phyloP scores from a whole-genome alignment of 164 flowering plant genomes.

The Magnolia officinalis region DNA sequence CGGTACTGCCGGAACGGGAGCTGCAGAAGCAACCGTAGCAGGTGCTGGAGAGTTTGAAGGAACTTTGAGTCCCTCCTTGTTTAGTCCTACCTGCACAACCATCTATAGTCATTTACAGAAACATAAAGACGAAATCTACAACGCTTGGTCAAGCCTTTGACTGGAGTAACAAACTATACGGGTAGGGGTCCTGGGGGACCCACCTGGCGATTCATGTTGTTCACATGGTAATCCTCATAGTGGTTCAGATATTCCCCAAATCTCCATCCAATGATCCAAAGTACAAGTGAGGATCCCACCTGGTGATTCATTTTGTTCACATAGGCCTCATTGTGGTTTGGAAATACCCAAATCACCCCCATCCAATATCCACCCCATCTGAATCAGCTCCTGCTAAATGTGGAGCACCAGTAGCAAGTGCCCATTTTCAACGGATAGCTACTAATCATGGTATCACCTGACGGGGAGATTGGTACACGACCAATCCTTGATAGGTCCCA shows the following conservation, averaged over 20 bases:
- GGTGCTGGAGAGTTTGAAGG: conserved; percentile 22
- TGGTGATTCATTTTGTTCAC: not conserved
- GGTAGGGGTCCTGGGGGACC: not conserved
- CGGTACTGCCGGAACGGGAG: conserved; percentile 20
- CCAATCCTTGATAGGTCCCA: not conserved
- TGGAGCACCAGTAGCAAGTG: not conserved
- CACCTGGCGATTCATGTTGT: not conserved
- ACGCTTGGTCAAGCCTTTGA: not conserved
- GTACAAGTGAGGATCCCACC: not conserved
- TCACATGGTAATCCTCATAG: not conserved
- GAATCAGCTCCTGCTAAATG: not conserved
- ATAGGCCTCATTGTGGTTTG: not conserved
- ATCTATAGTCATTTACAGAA: conserved; percentile 11
- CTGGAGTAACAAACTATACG: not conserved
- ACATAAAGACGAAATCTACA: not conserved
- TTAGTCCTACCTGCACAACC: conserved; percentile 24
- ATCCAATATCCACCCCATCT: not conserved
- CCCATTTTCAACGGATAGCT: not conserved
- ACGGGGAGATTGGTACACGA: not conserved
- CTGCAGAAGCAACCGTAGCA: conserved; percentile 8
- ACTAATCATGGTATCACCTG: not conserved
- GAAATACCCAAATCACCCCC: not conserved
- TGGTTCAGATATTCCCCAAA: not conserved
- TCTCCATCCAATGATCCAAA: not conserved
- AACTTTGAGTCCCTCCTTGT: conserved; percentile 32